phyloP scores from a whole-genome alignment of 2,329 filamentous ascomycete species.

The Drechslera avenae region DNA sequence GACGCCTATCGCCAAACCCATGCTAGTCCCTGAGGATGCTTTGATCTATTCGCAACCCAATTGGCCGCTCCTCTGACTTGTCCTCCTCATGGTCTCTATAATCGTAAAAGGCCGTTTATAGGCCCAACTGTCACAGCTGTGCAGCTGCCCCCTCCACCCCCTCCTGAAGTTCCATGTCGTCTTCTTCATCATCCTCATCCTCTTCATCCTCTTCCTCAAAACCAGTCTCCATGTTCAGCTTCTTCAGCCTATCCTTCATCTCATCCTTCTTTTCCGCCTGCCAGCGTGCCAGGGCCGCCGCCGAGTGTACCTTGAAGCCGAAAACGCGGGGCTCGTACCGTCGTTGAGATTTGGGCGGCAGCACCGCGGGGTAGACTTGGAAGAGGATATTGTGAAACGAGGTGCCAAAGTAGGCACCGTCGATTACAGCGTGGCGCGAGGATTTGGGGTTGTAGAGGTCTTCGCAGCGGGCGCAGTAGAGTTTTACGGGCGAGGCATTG shows the following conservation, averaged over 20 bases:
- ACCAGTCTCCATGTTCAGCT: slow-evolving; percentile 71
- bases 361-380: slow-evolving; percentile 91
- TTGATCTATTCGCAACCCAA: slow-evolving; percentile 6
- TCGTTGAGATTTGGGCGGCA: slow-evolving; percentile 82
- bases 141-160: slow-evolving; percentile 35
- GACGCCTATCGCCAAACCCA: slow-evolving; percentile 30
- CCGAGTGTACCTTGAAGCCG: slow-evolving; percentile 93
- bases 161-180: slow-evolving; percentile 48
- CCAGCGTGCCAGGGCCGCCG: slow-evolving; percentile 87
- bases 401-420: slow-evolving; percentile 97
- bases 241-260: slow-evolving; percentile 78
- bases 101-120: slow-evolving; percentile 12
- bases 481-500: slow-evolving; percentile 87
- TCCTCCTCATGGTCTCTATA: background rate
- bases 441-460: slow-evolving; percentile 99
- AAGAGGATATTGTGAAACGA: slow-evolving; percentile 99
- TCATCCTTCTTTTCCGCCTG: slow-evolving; percentile 81
- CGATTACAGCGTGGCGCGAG: slow-evolving; percentile 89
- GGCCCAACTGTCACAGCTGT: slow-evolving; percentile 24
- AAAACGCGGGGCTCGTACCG: slow-evolving; percentile 91
- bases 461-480: slow-evolving; percentile 96
- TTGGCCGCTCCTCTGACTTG: background rate
- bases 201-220: slow-evolving; percentile 72
- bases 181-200: slow-evolving; percentile 62
- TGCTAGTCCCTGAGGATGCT: slow-evolving; percentile 19